Evolutionary conservation across 176 grass and related monocot species (phyloP).

Genomic region (Oryza glaberrima): DNA sequence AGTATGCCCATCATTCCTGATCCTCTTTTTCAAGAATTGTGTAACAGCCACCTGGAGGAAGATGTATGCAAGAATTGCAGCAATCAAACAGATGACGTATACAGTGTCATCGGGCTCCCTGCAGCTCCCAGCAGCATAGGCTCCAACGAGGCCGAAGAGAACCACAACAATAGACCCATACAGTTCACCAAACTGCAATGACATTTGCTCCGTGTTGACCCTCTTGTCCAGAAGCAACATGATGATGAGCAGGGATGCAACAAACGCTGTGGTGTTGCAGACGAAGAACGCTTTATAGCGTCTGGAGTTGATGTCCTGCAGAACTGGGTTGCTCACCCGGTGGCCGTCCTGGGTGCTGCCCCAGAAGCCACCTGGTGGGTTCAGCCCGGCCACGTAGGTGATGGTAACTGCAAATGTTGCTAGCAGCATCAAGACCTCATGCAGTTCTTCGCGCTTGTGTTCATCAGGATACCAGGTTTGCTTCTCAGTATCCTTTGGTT

Average conservation of each 20-base stretch:
- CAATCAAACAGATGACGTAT: conserved; percentile 34
- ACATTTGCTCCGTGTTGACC: background rate
- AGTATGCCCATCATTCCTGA: background rate
- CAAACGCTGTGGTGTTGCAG: conserved; percentile 44
- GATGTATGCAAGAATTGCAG: conserved; percentile 37
- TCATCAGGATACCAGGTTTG: background rate
- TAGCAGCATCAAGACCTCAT: conserved; percentile 34
- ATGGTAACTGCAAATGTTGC: conserved; percentile 39
- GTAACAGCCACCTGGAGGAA: conserved; percentile 19
- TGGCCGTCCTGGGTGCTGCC: background rate
- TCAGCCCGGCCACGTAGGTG: conserved; percentile 47
- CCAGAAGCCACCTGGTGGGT: conserved; percentile 54
- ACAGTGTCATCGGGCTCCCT: conserved; percentile 11
- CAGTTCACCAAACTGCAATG: background rate
- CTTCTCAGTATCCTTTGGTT: background rate
- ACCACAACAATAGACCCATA: background rate
- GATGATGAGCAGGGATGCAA: conserved; percentile 39
- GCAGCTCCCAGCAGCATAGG: conserved; percentile 45
- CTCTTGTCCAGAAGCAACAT: conserved; percentile 37
- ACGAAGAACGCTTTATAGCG: conserved; percentile 34
- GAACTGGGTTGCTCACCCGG: background rate
- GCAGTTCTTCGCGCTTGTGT: background rate
- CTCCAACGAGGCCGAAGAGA: conserved; percentile 33
- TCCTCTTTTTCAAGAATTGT: background rate
- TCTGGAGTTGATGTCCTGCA: background rate